phyloP scores from a whole-genome alignment of 2,329 filamentous ascomycete genomes.

The Ophiostoma piceae region DNA sequence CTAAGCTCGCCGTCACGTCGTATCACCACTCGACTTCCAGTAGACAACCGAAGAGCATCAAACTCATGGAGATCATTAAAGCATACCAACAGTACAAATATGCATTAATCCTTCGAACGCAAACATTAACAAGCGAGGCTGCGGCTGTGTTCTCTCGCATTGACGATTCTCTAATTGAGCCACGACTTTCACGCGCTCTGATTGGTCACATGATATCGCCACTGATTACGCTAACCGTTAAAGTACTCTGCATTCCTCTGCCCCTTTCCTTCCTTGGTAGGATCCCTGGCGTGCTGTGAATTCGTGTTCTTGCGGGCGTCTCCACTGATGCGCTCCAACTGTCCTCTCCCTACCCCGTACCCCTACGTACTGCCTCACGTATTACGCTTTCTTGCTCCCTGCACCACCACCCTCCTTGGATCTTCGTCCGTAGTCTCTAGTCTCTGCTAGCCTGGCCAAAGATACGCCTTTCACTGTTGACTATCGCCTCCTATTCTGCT shows the following conservation, averaged over 20 bases:
- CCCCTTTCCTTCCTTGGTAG: slow-evolving; percentile 15
- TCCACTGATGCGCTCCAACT: slow-evolving; percentile 4
- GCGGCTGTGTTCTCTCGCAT: neutral
- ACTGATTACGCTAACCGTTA: neutral
- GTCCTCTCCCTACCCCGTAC: neutral
- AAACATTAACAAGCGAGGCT: neutral
- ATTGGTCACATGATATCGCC: neutral
- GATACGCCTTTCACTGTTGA: neutral
- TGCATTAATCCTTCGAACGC: neutral
- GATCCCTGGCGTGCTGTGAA: slow-evolving; percentile 9
- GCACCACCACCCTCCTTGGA: neutral
- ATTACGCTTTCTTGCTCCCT: neutral
- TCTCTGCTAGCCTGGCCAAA: slow-evolving; percentile 9
- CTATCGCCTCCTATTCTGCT: neutral
- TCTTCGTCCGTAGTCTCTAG: slow-evolving; percentile 12
- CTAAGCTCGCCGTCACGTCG: neutral
- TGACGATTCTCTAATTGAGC: neutral
- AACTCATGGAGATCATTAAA: neutral
- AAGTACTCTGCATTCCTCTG: neutral
- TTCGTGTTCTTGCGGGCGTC: slow-evolving; percentile 17
- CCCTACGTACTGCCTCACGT: neutral
- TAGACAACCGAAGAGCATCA: neutral
- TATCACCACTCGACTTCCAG: neutral
- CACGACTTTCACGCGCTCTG: neutral
- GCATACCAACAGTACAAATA: neutral